Evolutionary conservation across 352 stramenopile genomes (phyloP).

Genomic region (Plasmopara halstedii): DNA sequence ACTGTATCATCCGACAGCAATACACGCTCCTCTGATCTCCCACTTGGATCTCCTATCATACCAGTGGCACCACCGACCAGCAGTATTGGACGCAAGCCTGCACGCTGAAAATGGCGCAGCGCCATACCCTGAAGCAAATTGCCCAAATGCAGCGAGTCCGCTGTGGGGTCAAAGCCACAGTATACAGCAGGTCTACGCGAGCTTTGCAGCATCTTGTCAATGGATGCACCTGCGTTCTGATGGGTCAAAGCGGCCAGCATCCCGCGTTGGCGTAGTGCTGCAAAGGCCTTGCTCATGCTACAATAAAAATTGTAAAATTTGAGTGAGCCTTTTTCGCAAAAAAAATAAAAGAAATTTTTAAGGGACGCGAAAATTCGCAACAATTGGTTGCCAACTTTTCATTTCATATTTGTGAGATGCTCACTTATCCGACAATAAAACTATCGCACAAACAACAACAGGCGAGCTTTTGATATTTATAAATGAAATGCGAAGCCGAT

Average conservation of each 20-base stretch:
- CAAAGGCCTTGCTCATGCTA: conserved; percentile 64
- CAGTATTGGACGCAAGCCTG: conserved; percentile 87
- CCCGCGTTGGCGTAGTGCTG: conserved; percentile 49
- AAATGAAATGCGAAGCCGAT: no score
- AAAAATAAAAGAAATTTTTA: no score
- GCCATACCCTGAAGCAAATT: conserved; percentile 85
- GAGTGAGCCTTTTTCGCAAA: no score
- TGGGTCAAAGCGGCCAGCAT: conserved; percentile 74
- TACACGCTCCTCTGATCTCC: conserved; percentile 95
- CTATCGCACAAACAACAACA: no score
- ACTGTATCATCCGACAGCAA: conserved; percentile 93
- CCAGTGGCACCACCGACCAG: conserved; percentile 83
- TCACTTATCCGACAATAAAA: no score
- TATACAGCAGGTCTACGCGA: conserved; percentile 49
- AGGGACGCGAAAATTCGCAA: no score
- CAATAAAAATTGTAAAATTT: background rate
- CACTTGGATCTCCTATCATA: conserved; percentile 97
- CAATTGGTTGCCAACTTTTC: no score
- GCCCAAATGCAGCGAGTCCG: conserved; percentile 86
- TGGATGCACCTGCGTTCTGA: conserved; percentile 36
- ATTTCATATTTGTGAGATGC: no score
- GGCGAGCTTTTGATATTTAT: no score
- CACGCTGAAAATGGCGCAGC: conserved; percentile 82
- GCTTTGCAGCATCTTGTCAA: conserved; percentile 43
- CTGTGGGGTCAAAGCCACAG: conserved; percentile 90